Evolutionary conservation across 305 asterid genomes (phyloP).

Genomic region (Fraxinus baroniana): DNA sequence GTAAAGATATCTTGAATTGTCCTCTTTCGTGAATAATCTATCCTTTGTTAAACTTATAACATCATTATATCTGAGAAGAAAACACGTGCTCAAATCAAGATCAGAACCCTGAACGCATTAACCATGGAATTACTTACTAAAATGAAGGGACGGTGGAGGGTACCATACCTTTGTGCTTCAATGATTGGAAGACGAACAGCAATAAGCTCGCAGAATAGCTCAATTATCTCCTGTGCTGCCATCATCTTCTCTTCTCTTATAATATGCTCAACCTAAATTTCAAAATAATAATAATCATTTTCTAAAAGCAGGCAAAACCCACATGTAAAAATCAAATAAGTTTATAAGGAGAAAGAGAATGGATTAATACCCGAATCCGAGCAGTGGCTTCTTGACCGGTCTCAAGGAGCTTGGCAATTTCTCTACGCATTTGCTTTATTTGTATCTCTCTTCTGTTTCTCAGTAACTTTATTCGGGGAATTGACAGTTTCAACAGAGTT

Average conservation of each 20-base stretch:
- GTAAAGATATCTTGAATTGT: background rate
- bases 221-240: constrained; percentile 98
- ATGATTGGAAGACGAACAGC: constrained; percentile 89
- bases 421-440: constrained; percentile 88
- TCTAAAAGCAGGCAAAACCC: background rate
- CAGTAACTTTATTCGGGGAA: constrained; percentile 85
- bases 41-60: background rate
- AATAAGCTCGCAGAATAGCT: constrained; percentile 86
- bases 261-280: constrained; percentile 85
- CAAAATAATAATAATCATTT: background rate
- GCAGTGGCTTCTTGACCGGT: constrained; percentile 99
- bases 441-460: constrained; percentile 94
- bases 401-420: constrained; percentile 91
- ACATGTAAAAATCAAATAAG: background rate
- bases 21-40: background rate
- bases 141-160: background rate
- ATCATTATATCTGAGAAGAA: background rate
- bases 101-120: background rate
- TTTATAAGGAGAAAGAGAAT: background rate
- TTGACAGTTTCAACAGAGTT: constrained; percentile 78
- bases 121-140: background rate
- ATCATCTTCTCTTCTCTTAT: constrained; percentile 98
- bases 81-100: background rate
- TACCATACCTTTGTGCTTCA: constrained; percentile 77
- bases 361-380: constrained; percentile 68